Percentiles rank a stretch among this genome's conserved stretches.
These are phyloP conservation scores for Metarhizium brunneum DNA, from an alignment of 2,329 filamentous ascomycete genomes.

Conservation along the genomic window DNA sequence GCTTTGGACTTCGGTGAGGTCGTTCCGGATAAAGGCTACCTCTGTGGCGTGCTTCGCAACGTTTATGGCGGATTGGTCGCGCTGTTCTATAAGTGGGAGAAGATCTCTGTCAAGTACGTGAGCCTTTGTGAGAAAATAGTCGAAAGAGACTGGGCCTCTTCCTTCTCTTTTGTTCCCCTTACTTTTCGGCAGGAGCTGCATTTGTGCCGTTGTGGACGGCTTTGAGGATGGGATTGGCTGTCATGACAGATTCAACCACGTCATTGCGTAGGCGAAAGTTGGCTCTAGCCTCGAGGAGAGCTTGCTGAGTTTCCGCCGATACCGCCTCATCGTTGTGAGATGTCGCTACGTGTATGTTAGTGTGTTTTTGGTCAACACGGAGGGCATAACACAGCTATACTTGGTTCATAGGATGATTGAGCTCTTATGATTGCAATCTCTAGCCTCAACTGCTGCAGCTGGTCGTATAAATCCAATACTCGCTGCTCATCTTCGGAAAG, in stretches of 20 bases:
- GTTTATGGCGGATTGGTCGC: slow-evolving; percentile 56
- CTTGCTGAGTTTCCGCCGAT: slow-evolving; percentile 49
- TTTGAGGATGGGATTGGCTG: slow-evolving; percentile 66
- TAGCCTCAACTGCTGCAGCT: slow-evolving; percentile 60
- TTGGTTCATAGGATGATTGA: slow-evolving; percentile 26
- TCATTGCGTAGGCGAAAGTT: slow-evolving; percentile 60
- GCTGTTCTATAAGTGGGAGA: slow-evolving; percentile 53
- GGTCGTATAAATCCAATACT: slow-evolving; percentile 61
- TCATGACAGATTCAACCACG: slow-evolving; percentile 58
- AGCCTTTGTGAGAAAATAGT: neutral
- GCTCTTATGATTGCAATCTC: slow-evolving; percentile 59
- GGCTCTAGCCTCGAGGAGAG: slow-evolving; percentile 61
- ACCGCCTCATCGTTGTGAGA: slow-evolving; percentile 33
- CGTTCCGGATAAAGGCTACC: slow-evolving; percentile 39
- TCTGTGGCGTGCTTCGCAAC: slow-evolving; percentile 51
- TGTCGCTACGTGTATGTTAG: slow-evolving; percentile 7
- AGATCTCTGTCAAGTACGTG: slow-evolving; percentile 43
- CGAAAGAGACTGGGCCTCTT: slow-evolving; percentile 3
- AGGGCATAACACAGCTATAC: slow-evolving; percentile 16
- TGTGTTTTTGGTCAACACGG: neutral
- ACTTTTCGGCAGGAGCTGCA: slow-evolving; percentile 61
- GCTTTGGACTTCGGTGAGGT: slow-evolving; percentile 47
- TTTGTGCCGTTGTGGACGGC: slow-evolving; percentile 62
- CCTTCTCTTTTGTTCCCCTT: slow-evolving; percentile 8
- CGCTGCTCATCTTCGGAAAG: slow-evolving; percentile 58